Evolutionary conservation across 306 rosid genomes (phyloP), one percentile per base, ranked within the genome.

Genomic region (Morella rubra): DNA sequence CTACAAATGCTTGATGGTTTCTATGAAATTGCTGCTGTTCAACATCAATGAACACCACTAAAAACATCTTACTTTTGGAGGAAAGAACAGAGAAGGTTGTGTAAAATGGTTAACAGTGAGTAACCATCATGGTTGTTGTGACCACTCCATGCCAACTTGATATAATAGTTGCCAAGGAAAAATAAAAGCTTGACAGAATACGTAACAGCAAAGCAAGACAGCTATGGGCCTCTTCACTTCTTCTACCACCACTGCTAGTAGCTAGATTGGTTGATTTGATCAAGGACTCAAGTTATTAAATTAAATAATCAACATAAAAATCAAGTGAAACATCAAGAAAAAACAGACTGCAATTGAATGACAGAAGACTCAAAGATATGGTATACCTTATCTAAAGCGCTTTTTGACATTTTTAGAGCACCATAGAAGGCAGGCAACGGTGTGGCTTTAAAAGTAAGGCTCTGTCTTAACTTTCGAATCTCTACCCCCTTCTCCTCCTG

Each of bases 401-500:
- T 78, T 87, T 84, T 89, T 15, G 87, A 71, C 40, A 77, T 66
- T 76, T 83, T 92, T 79, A 76, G 85, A 76, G 83, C 85, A 64
- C 75, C 70, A 77, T 86, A 54, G 74, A 76, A 83, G 70, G 84
- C 78, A 65, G 89, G 86, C 52, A 80, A 77, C 61, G 91, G 84
- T 42, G 87, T 88, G 69, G 91, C 85, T 82, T 87, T 90, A 78
- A 81, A 80, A 77, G 87, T 84, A 41, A 59, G 90, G 71, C 60
- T 79, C n/a, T 74, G 76, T 44, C 88, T 86, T 27, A 69, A 59
- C 85, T 71, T 84, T 87, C 76, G 88, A 20, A 78, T 73, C 71
- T 84, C 93, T 69, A 81, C 86, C 72, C 77, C 89, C 66, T 84
- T 89, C 81, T 82, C 85, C 77, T 76, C 89, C 97, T 91, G 89